Evolutionary conservation across 192 early-diverging fungal genomes (phyloP).

Genomic region (Dissophora ornata): DNA sequence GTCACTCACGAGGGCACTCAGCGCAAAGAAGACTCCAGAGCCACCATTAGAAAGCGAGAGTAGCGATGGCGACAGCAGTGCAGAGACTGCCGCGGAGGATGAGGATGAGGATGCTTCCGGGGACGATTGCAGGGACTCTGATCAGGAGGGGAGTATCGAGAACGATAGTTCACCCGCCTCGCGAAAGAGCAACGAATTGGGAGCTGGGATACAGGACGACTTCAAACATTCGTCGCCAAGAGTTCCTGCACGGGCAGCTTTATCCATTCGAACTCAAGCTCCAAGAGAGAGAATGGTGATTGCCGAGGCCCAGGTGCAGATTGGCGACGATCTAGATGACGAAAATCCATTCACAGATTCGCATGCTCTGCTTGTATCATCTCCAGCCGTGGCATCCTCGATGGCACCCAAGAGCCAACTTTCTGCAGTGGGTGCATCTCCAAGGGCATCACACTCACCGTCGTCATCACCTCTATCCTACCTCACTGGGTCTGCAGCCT

Average conservation of each 20-base stretch:
- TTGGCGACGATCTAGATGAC: slow-evolving; percentile 41
- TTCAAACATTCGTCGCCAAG: no score
- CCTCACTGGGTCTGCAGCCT: slow-evolving; percentile 33
- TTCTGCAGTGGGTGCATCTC: not conserved
- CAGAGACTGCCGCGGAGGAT: slow-evolving; percentile 4
- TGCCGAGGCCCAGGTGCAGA: slow-evolving; percentile 47
- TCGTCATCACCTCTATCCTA: slow-evolving; percentile 42
- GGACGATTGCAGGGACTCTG: not conserved
- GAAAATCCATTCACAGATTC: slow-evolving; percentile 52
- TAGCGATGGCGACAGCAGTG: slow-evolving; percentile 28
- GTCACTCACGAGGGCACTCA: slow-evolving; percentile 38
- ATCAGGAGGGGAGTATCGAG: not conserved
- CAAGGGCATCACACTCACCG: slow-evolving; percentile 24
- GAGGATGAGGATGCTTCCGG: slow-evolving; percentile 1
- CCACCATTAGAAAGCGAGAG: slow-evolving; percentile 40
- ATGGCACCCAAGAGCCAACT: not conserved
- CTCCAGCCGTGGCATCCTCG: not conserved
- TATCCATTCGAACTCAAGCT: slow-evolving; percentile 12
- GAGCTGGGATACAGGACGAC: not conserved
- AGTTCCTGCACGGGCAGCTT: slow-evolving; percentile 17
- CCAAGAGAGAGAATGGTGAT: slow-evolving; percentile 28
- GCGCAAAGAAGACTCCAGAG: slow-evolving; percentile 15
- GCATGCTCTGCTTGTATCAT: slow-evolving; percentile 21
- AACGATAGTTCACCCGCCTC: not conserved
- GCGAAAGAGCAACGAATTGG: no score